phyloP scores from a whole-genome alignment of 78 protist species.

The Dictyostelium brefeldianum region DNA sequence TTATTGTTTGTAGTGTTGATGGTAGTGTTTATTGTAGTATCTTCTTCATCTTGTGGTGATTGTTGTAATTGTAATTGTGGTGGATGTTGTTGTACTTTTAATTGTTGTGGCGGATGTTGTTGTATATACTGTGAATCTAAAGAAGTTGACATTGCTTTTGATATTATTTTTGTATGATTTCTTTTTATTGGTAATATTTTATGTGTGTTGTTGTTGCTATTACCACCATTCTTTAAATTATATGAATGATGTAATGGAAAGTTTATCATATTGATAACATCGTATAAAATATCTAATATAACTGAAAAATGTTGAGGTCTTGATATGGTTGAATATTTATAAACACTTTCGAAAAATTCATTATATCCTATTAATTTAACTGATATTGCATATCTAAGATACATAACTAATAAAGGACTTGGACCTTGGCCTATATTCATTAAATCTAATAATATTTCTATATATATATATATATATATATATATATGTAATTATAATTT shows the following conservation, averaged over 20 bases:
- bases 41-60: no score
- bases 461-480: background rate
- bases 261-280: slow-evolving; percentile 13
- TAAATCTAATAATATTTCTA: slow-evolving; percentile 38
- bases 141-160: background rate
- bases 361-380: slow-evolving; percentile 19
- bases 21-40: background rate
- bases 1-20: background rate
- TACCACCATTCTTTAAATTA: background rate
- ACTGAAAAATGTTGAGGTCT: slow-evolving; percentile 27
- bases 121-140: no score
- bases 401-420: slow-evolving; percentile 61
- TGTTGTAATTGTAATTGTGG: background rate
- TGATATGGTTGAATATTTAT: background rate
- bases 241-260: background rate
- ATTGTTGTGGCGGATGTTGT: no score
- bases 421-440: slow-evolving; percentile 58
- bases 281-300: slow-evolving; percentile 8
- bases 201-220: background rate
- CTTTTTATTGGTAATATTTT: background rate
- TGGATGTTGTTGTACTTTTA: background rate
- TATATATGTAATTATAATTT: background rate
- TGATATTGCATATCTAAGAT: slow-evolving; percentile 67
- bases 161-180: background rate
- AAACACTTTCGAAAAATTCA: slow-evolving; percentile 3